phyloP scores from a whole-genome alignment of 1,284 basidiomycete genomes.

The Rhodotorula sp. region DNA sequence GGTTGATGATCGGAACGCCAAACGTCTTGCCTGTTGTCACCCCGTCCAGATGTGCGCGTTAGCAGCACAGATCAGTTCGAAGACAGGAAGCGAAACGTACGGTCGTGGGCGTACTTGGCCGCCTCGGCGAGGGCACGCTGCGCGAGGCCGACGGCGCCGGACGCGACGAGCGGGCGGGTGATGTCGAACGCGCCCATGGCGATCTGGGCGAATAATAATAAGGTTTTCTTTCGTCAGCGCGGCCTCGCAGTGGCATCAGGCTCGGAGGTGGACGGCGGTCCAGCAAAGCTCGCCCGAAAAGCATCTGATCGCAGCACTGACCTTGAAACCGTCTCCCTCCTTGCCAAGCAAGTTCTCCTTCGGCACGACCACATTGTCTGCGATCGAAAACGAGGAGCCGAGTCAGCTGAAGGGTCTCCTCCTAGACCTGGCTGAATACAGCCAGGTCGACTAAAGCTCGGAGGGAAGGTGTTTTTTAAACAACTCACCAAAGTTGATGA shows the following conservation, averaged over 20 bases:
- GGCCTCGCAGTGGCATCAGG: too few relatives aligned
- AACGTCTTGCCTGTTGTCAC: conserved; percentile 52
- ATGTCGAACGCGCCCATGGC: conserved; percentile 58
- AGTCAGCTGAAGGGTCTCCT: neutral
- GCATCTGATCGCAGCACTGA: neutral
- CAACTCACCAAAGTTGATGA: conserved; percentile 49
- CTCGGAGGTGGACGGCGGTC: neutral
- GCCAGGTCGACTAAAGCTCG: neutral
- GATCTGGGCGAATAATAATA: conserved; percentile 7
- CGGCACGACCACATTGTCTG: conserved; percentile 46
- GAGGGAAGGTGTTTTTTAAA: neutral
- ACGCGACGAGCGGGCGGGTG: conserved; percentile 54
- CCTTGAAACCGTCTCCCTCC: conserved; percentile 56
- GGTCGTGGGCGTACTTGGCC: conserved; percentile 57
- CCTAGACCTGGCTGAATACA: neutral
- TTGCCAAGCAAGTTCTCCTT: conserved; percentile 56
- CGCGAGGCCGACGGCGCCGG: conserved; percentile 57
- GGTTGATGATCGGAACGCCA: conserved; percentile 58
- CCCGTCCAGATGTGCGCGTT: too few relatives aligned
- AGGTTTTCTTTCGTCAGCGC: too few relatives aligned
- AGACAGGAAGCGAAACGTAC: conserved; percentile 36
- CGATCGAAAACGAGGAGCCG: neutral
- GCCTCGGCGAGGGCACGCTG: conserved; percentile 58
- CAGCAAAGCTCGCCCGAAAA: neutral
- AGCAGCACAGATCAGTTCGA: too few relatives aligned